A percentile compares a stretch with the other conserved stretches of the same genome.
Evolutionary conservation across 495 filamentous ascomycete species (phyloP).

Genomic region (Aspergillus carlsbadensis): DNA sequence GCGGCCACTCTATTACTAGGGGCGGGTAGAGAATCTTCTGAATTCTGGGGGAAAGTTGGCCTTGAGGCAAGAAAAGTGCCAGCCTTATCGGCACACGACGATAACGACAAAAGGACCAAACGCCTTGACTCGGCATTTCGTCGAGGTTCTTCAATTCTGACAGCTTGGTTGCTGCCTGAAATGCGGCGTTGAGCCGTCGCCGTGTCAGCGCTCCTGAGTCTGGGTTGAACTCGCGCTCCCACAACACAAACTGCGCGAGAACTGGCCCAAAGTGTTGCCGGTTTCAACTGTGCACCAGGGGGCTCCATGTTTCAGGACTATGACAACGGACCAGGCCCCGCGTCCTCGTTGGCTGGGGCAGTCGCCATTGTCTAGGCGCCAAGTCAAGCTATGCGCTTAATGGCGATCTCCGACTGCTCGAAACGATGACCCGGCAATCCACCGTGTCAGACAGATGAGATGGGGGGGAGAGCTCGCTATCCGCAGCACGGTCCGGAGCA

Average conservation of each 20-base stretch:
- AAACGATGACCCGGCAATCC: conserved; percentile 11
- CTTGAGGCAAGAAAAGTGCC: no score
- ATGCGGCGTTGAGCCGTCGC: no score
- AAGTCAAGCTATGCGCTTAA: conserved; percentile 11
- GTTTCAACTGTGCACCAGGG: not conserved
- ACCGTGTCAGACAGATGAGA: conserved; percentile 23
- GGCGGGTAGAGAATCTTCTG: no score
- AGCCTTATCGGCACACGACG: no score
- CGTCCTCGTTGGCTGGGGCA: not conserved
- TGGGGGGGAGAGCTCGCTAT: conserved; percentile 4
- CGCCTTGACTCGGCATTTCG: no score
- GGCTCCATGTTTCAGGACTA: conserved; percentile 6
- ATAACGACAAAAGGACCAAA: no score
- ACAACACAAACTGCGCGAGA: not conserved
- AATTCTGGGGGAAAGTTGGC: no score
- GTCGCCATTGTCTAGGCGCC: conserved; percentile 6
- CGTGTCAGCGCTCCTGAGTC: not conserved
- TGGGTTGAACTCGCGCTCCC: not conserved
- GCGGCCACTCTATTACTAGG: no score
- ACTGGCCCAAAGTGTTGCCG: not conserved
- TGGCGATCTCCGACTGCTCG: conserved; percentile 8
- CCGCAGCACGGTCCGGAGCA: not conserved
- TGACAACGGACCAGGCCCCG: not conserved
- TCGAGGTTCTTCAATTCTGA: no score
- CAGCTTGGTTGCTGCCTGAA: no score